Base-by-base conservation (phyloP, 2,329 filamentous ascomycete genomes). In the Talaromyces sp. region DNA sequence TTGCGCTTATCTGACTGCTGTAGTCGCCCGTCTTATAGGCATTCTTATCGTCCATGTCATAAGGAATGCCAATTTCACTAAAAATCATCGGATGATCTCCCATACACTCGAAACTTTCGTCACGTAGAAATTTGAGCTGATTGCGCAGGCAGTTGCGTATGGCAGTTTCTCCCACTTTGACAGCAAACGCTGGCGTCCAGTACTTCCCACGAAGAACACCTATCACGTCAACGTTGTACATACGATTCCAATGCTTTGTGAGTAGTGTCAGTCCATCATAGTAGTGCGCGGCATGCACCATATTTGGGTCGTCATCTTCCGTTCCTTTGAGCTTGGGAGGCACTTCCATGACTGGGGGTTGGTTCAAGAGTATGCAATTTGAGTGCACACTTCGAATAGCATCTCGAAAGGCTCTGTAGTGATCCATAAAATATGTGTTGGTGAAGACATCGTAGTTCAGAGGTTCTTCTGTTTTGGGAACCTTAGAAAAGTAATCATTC, bases 11-110 rank as follows among this genome's bases (percentile, higher is more conserved):
- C 76, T 99, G 95, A 72, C 92, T 97, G 52, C 90, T 90, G 78
- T 97, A 99, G 77, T 99, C 91, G 8, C 96, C 95, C 6, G 92
- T 97, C 78, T 92, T 91, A 80, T 99, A 99, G 0, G 95, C 95
- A 73, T 95, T 85, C 78, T 97, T 93, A 69, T 97, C 89, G 73
- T 99, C 94, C 96, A 99, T 98, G 74, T 99, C 95, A 74, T 97
- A 99, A 0, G 95, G 95, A 66, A 99, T 97, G 8, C 95, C 95
- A 72, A 98, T 98, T 75, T 99, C 95, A 0, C 92, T 96, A 76
- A 97, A 87, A 4, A 99, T 80, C 70, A 93, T 92, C 0, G 95
- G 95, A 71, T 96, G 93, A 25, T 90, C 87, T 22, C 95, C 95
- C 82, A 93, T 92, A 66, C 92, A 88, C 63, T 96, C 90, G n/a